A percentile compares a stretch with the other conserved stretches of the same genome.
These are phyloP conservation scores for Prunus mongolica DNA, from an alignment of 306 rosid genomes.

Conservation along the genomic window DNA sequence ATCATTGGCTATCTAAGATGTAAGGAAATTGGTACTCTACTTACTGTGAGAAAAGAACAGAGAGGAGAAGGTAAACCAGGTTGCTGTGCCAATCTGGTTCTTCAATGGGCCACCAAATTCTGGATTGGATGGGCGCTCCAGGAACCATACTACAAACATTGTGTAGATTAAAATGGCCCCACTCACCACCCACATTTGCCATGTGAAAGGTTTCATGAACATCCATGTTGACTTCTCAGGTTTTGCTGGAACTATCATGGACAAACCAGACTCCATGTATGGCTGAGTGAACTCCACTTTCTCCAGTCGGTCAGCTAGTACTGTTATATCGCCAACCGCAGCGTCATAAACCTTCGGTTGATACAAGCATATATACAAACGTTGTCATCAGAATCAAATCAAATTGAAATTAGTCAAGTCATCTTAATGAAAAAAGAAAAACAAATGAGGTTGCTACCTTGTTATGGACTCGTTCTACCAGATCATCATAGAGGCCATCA, in stretches of 20 bases:
- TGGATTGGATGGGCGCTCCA: conserved; percentile 47
- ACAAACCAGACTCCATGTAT: conserved; percentile 58
- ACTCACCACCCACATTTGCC: conserved; percentile 57
- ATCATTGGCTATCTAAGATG: not conserved
- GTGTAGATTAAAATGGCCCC: conserved; percentile 48
- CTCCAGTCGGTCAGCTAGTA: conserved; percentile 38
- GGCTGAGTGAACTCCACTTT: conserved; percentile 68
- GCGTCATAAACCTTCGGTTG: conserved; percentile 53
- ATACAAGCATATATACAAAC: not conserved
- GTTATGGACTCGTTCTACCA: conserved; percentile 45
- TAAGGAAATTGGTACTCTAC: conserved; percentile 8
- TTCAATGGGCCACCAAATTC: conserved; percentile 53
- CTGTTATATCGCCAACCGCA: conserved; percentile 57
- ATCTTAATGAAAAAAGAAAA: not conserved
- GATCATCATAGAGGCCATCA: conserved; percentile 35
- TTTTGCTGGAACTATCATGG: conserved; percentile 49
- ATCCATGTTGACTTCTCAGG: conserved; percentile 43
- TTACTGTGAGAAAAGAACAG: conserved; percentile 76
- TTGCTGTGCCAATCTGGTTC: conserved; percentile 49
- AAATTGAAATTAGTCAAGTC: not conserved
- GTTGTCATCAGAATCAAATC: conserved; percentile 1
- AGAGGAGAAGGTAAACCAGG: conserved; percentile 65
- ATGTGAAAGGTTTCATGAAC: conserved; percentile 61
- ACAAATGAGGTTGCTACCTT: conserved; percentile 36
- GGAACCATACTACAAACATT: conserved; percentile 49